Base-by-base conservation (phyloP, 106 monocot species). In the Posidonia australis region DNA sequence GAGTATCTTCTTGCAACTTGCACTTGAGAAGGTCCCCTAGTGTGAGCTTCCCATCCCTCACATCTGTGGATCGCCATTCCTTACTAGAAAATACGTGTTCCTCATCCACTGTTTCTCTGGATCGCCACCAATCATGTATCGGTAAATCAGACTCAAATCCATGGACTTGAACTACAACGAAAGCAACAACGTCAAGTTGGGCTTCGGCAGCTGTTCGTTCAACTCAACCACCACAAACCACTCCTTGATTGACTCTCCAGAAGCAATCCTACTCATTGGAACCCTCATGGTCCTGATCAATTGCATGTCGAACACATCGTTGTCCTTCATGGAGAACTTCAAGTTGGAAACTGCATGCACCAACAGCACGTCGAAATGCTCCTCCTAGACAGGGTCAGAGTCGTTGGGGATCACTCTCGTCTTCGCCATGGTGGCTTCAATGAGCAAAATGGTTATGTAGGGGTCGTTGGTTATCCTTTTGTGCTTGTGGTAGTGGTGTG, bases 11-110 rank as follows among this genome's bases (percentile, higher is more conserved):
- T 61, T 81, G 64, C 6, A 84, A 84, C 77, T 92, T 92, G 63
- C 80, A 87, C 76, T 84, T 87, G 47, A 92, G 77, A 67, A 92
- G 65, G 45, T 82, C 87, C 10, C 92, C 92, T 0, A 92, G 67
- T 0, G 67, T 79, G 26, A 74, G 42, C 53, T 61, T 72, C 26
- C 67, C 72, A 1, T 73, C 82, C 31, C 58, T 69, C 17, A 77
- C 77, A 66, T n/a, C n/a, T 92, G 92, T 4, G 92, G 82, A 55
- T 92, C 92, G 5, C 76, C 76, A 11, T 58, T 69, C 69, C 76
- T 53, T 54, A 46, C 11, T 0, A 55, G 69, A 63, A 76, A 76
- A 36, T 76, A 76, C 9, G 69, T 57, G 22, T 62, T 19, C 47
- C 48, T 27, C 5, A 71, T 61, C 48, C 70, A 54, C 62, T 10